phyloP scores from a whole-genome alignment of 192 early-diverging fungal species.

The Anaeromyces robustus region DNA sequence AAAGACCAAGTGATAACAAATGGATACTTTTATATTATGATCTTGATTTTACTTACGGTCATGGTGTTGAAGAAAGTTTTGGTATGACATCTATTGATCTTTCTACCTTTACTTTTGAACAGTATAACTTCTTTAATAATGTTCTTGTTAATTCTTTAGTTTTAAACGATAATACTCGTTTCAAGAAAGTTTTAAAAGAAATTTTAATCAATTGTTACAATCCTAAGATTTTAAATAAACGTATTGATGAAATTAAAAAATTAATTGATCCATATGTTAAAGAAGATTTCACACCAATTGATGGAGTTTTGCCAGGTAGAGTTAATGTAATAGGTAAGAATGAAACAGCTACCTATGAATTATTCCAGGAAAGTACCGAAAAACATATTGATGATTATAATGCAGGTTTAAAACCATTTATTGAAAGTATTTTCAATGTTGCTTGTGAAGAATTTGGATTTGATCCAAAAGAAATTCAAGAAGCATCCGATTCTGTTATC shows the following conservation, averaged over 20 bases:
- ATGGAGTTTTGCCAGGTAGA: background rate
- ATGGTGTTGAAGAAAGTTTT: background rate
- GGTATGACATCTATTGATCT: no score
- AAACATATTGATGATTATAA: no score
- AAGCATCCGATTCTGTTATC: no score
- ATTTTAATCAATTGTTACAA: background rate
- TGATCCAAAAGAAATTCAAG: no score
- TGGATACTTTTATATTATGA: background rate
- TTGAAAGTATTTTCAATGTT: no score
- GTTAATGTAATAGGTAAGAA: background rate
- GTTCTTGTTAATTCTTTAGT: background rate
- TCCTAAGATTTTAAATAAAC: background rate
- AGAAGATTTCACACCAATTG: background rate
- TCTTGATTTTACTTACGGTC: background rate
- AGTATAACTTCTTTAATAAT: no score
- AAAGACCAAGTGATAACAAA: background rate
- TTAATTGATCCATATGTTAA: background rate
- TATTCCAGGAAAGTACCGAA: background rate
- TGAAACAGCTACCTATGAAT: background rate
- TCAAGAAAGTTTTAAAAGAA: background rate
- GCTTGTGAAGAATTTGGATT: no score
- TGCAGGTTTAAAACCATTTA: no score
- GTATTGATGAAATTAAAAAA: background rate
- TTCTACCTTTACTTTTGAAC: no score
- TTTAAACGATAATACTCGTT: background rate